These are phyloP conservation scores for Leccinum huronense DNA, from an alignment of 1,284 basidiomycete genomes.

Conservation along the genomic window DNA sequence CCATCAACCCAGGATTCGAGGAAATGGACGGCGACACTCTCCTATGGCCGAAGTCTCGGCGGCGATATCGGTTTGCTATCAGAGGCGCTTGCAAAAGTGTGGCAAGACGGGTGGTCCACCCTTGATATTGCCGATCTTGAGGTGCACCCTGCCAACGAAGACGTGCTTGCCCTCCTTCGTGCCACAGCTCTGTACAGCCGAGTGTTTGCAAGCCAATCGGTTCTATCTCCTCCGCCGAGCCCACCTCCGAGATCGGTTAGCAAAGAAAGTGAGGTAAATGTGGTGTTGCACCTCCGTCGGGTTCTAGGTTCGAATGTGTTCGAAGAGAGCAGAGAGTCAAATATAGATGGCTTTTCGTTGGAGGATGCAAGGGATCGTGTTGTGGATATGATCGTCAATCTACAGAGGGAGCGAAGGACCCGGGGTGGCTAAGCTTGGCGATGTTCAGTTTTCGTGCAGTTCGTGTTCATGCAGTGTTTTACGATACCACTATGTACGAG, in stretches of 20 bases:
- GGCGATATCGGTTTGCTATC: conserved; percentile 54
- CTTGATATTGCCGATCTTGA: conserved; percentile 29
- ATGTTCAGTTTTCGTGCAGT: background rate
- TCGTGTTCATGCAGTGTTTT: background rate
- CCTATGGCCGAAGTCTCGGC: conserved; percentile 60
- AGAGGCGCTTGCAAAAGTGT: conserved; percentile 52
- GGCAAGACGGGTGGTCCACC: conserved; percentile 37
- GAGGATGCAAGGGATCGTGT: conserved; percentile 69
- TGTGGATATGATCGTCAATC: conserved; percentile 62
- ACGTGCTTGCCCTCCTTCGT: conserved; percentile 50
- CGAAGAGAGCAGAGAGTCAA: conserved; percentile 39
- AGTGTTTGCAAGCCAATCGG: conserved; percentile 51
- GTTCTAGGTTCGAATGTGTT: conserved; percentile 60
- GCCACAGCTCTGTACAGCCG: conserved; percentile 57
- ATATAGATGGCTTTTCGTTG: conserved; percentile 37
- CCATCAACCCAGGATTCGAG: conserved; percentile 30
- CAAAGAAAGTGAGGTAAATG: conserved; percentile 30
- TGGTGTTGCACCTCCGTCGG: conserved; percentile 46
- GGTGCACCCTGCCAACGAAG: conserved; percentile 36
- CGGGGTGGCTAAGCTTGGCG: conserved; percentile 11
- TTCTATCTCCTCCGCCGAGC: conserved; percentile 58
- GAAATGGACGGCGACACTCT: conserved; percentile 46
- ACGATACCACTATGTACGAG: background rate
- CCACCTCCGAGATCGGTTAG: conserved; percentile 35
- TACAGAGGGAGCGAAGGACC: conserved; percentile 40